Percentiles rank a stretch among this genome's conserved stretches.
Conservation (phyloP, 2,329 filamentous ascomycete species). For the Penicillium sp. region DNA sequence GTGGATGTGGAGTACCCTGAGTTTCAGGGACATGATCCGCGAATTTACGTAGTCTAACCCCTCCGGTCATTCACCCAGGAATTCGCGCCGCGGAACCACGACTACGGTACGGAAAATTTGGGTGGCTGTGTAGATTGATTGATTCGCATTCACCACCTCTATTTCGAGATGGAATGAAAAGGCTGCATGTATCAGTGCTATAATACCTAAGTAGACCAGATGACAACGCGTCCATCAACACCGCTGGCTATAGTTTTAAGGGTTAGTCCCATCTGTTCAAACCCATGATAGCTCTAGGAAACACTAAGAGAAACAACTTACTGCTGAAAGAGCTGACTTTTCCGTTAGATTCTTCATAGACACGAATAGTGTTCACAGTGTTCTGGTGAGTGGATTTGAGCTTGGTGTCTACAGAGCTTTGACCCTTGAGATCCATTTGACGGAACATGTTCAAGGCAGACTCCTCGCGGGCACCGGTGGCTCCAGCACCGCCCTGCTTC, state of each 20-base stretch:
- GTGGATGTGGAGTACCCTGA: too few relatives aligned
- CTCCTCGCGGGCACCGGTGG: slow-evolving; percentile 66
- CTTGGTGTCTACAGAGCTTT: slow-evolving; percentile 84
- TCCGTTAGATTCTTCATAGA: slow-evolving; percentile 62
- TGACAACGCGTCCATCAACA: slow-evolving; percentile 74
- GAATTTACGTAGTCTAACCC: too few relatives aligned
- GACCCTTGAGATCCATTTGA: slow-evolving; percentile 97
- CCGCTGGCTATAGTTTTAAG: slow-evolving; percentile 58
- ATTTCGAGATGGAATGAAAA: not conserved
- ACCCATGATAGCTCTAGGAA: slow-evolving; percentile 5
- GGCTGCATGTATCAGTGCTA: not conserved
- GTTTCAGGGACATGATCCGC: too few relatives aligned
- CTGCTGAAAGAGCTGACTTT: slow-evolving; percentile 76
- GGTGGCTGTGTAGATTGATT: too few relatives aligned
- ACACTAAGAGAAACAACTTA: slow-evolving; percentile 43
- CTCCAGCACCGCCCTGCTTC: slow-evolving; percentile 58
- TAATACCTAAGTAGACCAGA: slow-evolving; percentile 59
- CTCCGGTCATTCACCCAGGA: too few relatives aligned
- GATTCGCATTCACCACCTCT: too few relatives aligned
- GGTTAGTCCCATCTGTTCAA: slow-evolving; percentile 13
- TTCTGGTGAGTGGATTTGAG: slow-evolving; percentile 96
- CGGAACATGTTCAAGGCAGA: slow-evolving; percentile 96
- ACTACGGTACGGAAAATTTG: too few relatives aligned
- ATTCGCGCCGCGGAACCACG: too few relatives aligned
- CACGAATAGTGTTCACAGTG: slow-evolving; percentile 78